Base-by-base conservation (phyloP, 306 rosid species). In the Datisca glomerata region DNA sequence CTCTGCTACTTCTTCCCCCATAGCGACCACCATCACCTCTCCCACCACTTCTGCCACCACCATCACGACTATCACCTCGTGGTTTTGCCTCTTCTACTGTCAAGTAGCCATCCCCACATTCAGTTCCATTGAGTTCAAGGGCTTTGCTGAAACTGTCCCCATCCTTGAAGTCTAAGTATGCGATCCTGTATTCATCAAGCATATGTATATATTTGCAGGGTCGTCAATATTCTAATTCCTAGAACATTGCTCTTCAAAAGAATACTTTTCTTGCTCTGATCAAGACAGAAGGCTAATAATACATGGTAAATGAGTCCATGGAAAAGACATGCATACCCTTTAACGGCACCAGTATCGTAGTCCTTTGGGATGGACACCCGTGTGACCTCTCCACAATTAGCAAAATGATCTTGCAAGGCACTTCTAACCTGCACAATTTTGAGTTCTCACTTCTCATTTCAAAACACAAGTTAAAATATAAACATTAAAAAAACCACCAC, bases 71-170 rank as follows among this genome's bases (percentile, higher is more conserved):
- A 52, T 68, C 73, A 13, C 34, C 72, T 21, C 75, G 70, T 6
- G 98, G 84, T 56, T 55, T 89, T 6, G 98, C 98, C 59, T 84
- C 95, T 14, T 89, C 84, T 2, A 89, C 86, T 0, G 59, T 18
- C 57, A 89, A 43, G 35, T 31, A 5, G 20, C 58, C 5, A 2
- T 68, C 78, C 0, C 71, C 78, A 19, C 76, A 61, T 0, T 89
- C 81, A 35, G 53, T 5, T 18, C 64, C 72, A 57, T 76, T 45
- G 18, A 80, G 65, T 47, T 73, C 93, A 0, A 89, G 41, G 5
- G 98, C 98, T 41, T 68, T 61, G 43, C 24, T 49, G 18, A 75
- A 8, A 41, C 63, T 8, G 16, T 49, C 59, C 0, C 14, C 12
- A 34, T 71, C 81, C 4, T 15, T 5, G 33, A 89, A 89, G 74